Base-by-base conservation (phyloP, 495 filamentous ascomycete species). In the Trichocladium antarcticum region DNA sequence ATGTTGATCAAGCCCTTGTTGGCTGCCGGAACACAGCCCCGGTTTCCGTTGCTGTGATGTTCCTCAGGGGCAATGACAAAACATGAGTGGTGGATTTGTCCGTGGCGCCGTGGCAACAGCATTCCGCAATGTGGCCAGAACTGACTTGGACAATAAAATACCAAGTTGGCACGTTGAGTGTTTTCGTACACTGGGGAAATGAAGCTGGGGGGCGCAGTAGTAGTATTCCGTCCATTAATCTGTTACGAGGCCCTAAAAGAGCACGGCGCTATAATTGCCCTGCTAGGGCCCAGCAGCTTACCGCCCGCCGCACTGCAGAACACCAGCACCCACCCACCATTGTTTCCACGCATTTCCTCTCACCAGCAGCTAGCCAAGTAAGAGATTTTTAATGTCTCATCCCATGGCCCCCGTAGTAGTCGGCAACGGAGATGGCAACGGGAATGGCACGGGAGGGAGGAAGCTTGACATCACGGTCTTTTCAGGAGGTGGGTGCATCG, bases 381-480 rank as follows among this genome's bases (percentile, higher is more conserved):
- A 32, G 31, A 11, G 3, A 32, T 6, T 31, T 22, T 38, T 36
- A 10, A 3, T 22, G 5, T 46, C 16, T n/a, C 16, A 14, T 41
- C 14, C 28, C 0, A 42, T 48, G 38, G 36, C 47, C 7, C 21
- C 38, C 1, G 5, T 19, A 3, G 38, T 16, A 0, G 12, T 37
- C n/a, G 24, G 27, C 34, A 24, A 44, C 42, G 16, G 19, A 29
- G 51, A 28, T 21, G 45, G 35, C 24, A 51, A 47, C 15, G 42
- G 50, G n/a, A 42, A 46, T 22, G 46, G 44, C 16, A n/a, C n/a
- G n/a, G 16, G n/a, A 17, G 48, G 6, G 15, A 57, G 45, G 41
- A 49, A 24, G 12, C 19, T 50, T 5, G 59, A 45, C 3, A 64
- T 64, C 19, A 64, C 61, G 0, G 57, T 64, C 0, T 64, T 64